Conservation (phyloP, 192 early-diverging fungal species). For the Endogone sp. region DNA sequence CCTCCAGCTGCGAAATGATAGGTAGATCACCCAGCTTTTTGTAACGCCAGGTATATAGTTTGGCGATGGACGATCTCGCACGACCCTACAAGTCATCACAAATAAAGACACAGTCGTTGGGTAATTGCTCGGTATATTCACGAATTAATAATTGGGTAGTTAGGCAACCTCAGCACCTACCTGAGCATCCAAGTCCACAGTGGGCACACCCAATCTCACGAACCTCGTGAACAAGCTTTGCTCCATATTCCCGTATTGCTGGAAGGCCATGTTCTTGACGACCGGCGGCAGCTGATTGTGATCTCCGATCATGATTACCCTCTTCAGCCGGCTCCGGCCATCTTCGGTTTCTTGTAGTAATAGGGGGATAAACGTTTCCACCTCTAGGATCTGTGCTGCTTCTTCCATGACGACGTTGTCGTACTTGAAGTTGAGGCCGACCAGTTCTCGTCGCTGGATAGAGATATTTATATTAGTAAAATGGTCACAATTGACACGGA, state of each 20-base stretch:
- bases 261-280: constrained; percentile 83
- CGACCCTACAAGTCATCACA: constrained; percentile 57
- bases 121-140: neutral
- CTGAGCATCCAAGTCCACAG: constrained; percentile 80
- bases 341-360: constrained; percentile 72
- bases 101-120: neutral
- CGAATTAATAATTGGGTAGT: neutral
- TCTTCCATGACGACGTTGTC: constrained; percentile 98
- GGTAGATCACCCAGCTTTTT: constrained; percentile 65
- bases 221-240: constrained; percentile 92
- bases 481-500: neutral
- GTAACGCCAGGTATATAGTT: constrained; percentile 88
- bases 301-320: constrained; percentile 95
- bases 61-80: constrained; percentile 72
- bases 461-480: neutral
- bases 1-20: constrained; percentile 32
- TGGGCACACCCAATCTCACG: constrained; percentile 91
- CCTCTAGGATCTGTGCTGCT: constrained; percentile 90
- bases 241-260: constrained; percentile 88
- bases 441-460: constrained; percentile 66
- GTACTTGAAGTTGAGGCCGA: constrained; percentile 89
- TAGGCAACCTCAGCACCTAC: constrained; percentile 10
- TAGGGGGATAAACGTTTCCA: constrained; percentile 93
- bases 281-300: constrained; percentile 97
- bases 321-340: constrained; percentile 66